Base-by-base conservation (phyloP, 257 asterid species). In the Coffea eugenioides region DNA sequence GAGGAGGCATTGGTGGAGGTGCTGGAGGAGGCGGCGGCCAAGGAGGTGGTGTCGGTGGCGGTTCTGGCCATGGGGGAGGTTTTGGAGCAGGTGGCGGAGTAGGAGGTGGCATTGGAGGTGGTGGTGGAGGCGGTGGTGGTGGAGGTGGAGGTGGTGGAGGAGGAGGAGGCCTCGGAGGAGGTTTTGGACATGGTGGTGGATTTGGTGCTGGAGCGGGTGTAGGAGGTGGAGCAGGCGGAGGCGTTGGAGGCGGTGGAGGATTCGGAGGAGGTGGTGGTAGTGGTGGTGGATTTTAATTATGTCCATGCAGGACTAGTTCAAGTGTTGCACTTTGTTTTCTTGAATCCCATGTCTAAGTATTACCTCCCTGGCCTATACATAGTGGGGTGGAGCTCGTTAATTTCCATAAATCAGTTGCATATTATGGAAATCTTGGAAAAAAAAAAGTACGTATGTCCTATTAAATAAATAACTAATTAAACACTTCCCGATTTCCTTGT, bases 191-290 rank as follows among this genome's bases (percentile, higher is more conserved):
- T 52, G 57, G 57, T 52, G 57, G 57, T 52, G 57, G 57, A 11
- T 52, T 52, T 52, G 57, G 57, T 12, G 57, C 57, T 8, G 76
- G 76, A 20, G 77, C 43, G 4, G 41, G 20, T 0, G 68, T 64
- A 51, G 77, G 77, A 54, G 77, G 68, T 15, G 77, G 77, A 5
- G 65, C 8, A 25, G 46, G 41, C 8, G 77, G 77, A 6, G 73
- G 73, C 0, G 65, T 5, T 3, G 62, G 62, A 1, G 25, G 64
- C 21, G 64, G 64, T 5, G 64, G 11, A 18, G 64, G 64, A 52
- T 1, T 12, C 21, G 62, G 62, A 3, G 64, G 64, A 57, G 64
- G 64, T 18, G 4, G 8, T 6, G 76, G 76, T 11, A 48, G n/a
- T 49, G 77, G 77, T 0, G 6, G 34, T 31, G 34, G 34, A 18